Evolutionary conservation across 805 yeast species (phyloP), one percentile per base, ranked within the genome.

Genomic region (Kodamaea sagamina): DNA sequence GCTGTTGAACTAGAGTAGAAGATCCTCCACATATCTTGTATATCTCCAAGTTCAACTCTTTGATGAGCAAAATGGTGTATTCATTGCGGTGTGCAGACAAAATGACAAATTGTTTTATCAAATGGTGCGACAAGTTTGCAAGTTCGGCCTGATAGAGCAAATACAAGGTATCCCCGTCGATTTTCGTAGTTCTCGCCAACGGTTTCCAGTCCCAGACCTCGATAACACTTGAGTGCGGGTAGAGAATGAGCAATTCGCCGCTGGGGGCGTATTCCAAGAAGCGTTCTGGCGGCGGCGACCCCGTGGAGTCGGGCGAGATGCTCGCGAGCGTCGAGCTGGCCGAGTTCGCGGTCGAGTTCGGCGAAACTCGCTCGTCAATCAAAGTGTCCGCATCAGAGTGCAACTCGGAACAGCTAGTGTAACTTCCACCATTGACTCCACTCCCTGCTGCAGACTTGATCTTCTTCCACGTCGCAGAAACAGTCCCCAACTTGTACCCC

Each of bases 391-490:
- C 24, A 21, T 21, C 24, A 6, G 24, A 21, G 8, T 21, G 24
- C 8, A 21, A 21, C 8, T 21, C 24, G n/a, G n/a, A n/a, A n/a
- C n/a, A n/a, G n/a, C n/a, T n/a, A n/a, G n/a, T n/a, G n/a, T n/a
- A n/a, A 9, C n/a, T 27, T 12, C 5, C 10, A 6, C 21, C 39
- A 19, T 29, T 28, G 18, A 11, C 15, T 15, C 12, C 31, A 25
- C 19, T 27, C 28, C 26, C 29, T 10, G 16, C 13, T 6, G 64
- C 68, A 41, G 62, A 68, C 48, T 65, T 68, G 47, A 71, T 55
- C 46, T 69, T 68, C 43, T 60, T 63, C 72, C 74, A 70, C 0
- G 75, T 60, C 21, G 74, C 75, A 7, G 65, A 55, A 4, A 73
- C 60, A 1, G 73, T 61, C 15, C 74, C 74, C 21, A 67, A 53